Evolutionary conservation across 2,329 filamentous ascomycete species (phyloP).

Genomic region (Moelleriella libera): DNA sequence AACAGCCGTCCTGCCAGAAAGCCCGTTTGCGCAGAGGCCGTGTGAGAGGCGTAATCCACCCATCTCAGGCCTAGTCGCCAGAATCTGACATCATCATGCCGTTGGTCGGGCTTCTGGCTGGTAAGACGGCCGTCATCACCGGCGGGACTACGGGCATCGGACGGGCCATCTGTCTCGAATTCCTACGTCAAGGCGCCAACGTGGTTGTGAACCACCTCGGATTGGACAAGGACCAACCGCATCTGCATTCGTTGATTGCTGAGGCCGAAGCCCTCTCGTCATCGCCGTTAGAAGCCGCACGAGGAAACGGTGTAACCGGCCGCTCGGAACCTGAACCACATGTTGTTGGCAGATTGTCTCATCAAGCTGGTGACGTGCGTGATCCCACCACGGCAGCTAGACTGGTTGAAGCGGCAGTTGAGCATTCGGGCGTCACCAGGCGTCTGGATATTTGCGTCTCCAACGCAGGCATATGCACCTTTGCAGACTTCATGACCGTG

Average conservation of each 20-base stretch:
- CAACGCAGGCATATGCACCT: constrained; percentile 81
- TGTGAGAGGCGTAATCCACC: background rate
- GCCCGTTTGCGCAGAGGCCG: too few species aligned
- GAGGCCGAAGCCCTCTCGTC: constrained; percentile 32
- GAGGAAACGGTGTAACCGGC: background rate
- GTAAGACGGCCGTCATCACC: constrained; percentile 75
- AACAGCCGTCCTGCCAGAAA: too few species aligned
- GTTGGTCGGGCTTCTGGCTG: constrained; percentile 42
- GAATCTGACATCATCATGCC: constrained; percentile 22
- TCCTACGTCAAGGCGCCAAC: constrained; percentile 61
- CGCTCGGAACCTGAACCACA: background rate
- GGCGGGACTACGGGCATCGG: constrained; percentile 81
- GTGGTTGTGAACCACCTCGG: constrained; percentile 73
- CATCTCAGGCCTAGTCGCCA: background rate
- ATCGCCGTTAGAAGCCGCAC: background rate
- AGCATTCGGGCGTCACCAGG: constrained; percentile 35
- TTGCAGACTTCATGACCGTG: constrained; percentile 72
- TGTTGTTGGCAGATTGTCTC: constrained; percentile 38
- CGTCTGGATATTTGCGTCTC: constrained; percentile 68
- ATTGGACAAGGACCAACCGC: constrained; percentile 32
- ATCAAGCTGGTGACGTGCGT: constrained; percentile 64
- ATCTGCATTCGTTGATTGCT: constrained; percentile 37
- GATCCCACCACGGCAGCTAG: constrained; percentile 55
- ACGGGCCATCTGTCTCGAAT: constrained; percentile 69
- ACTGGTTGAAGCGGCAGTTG: constrained; percentile 53